Conservation (phyloP, 768 basidiomycete species). For the Asterophora parasitica region DNA sequence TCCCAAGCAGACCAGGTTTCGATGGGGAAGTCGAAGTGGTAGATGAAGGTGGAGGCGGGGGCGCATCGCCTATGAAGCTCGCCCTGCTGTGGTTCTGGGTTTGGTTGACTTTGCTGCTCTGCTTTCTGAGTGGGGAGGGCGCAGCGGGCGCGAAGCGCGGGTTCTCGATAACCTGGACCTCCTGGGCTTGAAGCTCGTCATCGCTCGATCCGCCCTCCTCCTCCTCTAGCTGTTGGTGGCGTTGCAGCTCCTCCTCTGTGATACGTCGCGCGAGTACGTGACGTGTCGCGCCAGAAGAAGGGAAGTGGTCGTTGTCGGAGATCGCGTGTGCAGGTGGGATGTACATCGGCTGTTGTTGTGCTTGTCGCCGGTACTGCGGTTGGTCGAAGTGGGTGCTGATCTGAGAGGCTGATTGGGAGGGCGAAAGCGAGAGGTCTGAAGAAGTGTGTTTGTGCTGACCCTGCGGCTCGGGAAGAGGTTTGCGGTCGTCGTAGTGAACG, state of each 20-base stretch:
- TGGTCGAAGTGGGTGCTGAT: too few species aligned
- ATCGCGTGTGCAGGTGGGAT: conserved; percentile 55
- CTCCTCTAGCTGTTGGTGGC: conserved; percentile 14
- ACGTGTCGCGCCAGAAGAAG: conserved; percentile 1
- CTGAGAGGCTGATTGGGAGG: conserved; percentile 41
- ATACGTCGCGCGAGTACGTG: conserved; percentile 27
- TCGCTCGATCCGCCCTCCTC: conserved; percentile 29
- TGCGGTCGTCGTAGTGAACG: neutral
- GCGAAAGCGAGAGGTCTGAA: conserved; percentile 64
- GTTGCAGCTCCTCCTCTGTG: conserved; percentile 26
- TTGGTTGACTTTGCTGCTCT: neutral
- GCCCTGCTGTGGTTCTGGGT: neutral
- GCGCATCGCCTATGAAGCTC: neutral
- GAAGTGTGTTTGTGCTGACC: conserved; percentile 31
- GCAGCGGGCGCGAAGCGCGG: conserved; percentile 35
- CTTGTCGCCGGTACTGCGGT: too few species aligned
- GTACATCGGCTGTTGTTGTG: conserved; percentile 19
- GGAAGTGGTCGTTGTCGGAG: conserved; percentile 14
- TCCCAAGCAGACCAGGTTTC: neutral
- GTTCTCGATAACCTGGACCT: conserved; percentile 52
- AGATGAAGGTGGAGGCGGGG: neutral
- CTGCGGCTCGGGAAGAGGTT: conserved; percentile 20
- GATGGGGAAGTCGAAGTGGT: neutral
- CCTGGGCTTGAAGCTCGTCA: conserved; percentile 25
- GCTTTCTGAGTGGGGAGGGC: neutral